Evolutionary conservation across 1,284 basidiomycete species (phyloP).

Genomic region (Melampsora americana): DNA sequence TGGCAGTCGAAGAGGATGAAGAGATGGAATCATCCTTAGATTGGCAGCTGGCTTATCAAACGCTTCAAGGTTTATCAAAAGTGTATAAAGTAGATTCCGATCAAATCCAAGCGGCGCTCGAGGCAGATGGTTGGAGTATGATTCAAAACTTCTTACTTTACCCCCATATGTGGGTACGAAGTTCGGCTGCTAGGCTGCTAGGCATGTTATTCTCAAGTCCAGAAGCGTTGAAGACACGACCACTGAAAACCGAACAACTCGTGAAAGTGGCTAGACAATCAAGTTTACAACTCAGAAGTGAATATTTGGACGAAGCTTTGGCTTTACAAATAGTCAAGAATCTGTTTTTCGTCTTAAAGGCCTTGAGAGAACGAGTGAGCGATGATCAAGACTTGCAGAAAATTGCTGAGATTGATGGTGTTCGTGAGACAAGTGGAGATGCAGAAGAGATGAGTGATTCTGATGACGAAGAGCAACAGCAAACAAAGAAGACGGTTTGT

Average conservation of each 20-base stretch:
- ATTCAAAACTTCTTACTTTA: slow-evolving; percentile 72
- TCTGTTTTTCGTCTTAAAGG: slow-evolving; percentile 80
- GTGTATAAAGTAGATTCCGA: slow-evolving; percentile 59
- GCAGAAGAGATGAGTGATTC: slow-evolving; percentile 53
- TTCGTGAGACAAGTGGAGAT: slow-evolving; percentile 47
- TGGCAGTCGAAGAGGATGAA: slow-evolving; percentile 56
- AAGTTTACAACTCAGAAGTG: slow-evolving; percentile 75
- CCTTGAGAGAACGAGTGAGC: slow-evolving; percentile 12
- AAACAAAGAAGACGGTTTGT: slow-evolving; percentile 47
- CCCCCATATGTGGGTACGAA: slow-evolving; percentile 92
- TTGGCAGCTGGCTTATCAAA: slow-evolving; percentile 83
- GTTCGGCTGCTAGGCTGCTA: slow-evolving; percentile 72
- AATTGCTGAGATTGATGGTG: slow-evolving; percentile 11
- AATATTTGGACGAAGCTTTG: slow-evolving; percentile 71
- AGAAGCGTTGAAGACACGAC: slow-evolving; percentile 57
- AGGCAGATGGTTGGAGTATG: slow-evolving; percentile 63
- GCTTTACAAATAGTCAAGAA: slow-evolving; percentile 89
- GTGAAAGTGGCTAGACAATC: slow-evolving; percentile 72
- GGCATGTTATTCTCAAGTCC: slow-evolving; percentile 65
- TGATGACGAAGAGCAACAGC: slow-evolving; percentile 51
- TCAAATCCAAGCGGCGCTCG: slow-evolving; percentile 52
- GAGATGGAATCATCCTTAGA: slow-evolving; percentile 59
- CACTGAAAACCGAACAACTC: slow-evolving; percentile 54
- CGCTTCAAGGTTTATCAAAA: slow-evolving; percentile 65
- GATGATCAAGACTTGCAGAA: slow-evolving; percentile 1